phyloP scores from a whole-genome alignment of 2,329 filamentous ascomycete species.

The Hypocrella siamensis region DNA sequence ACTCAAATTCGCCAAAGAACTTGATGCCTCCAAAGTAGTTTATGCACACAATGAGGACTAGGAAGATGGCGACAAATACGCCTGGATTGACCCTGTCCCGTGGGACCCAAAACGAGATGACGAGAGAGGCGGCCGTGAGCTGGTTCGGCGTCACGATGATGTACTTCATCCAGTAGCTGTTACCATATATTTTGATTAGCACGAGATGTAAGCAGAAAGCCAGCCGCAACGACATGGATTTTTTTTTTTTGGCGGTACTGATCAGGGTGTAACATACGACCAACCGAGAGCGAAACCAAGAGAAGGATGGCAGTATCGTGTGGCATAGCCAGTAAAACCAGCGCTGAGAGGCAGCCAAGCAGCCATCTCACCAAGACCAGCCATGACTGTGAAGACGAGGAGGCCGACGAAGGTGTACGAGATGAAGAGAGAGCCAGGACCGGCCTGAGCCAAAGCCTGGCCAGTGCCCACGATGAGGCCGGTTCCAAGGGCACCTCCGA shows the following conservation, averaged over 20 bases:
- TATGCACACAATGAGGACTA: conserved; percentile 45
- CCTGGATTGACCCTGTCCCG: conserved; percentile 55
- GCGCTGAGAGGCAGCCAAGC: conserved; percentile 64
- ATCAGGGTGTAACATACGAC: conserved; percentile 37
- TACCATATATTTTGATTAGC: conserved; percentile 4
- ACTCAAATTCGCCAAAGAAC: conserved; percentile 51
- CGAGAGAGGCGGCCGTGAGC: conserved; percentile 62
- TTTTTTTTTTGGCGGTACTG: too few species aligned
- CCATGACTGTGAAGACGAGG: conserved; percentile 70
- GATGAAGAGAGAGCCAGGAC: conserved; percentile 54
- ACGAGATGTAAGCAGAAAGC: too few species aligned
- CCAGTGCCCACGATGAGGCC: conserved; percentile 58
- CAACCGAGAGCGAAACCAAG: conserved; percentile 67
- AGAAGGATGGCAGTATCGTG: conserved; percentile 64
- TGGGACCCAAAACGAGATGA: conserved; percentile 63
- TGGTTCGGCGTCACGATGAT: conserved; percentile 79
- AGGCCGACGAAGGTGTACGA: conserved; percentile 54
- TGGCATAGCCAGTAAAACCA: conserved; percentile 70
- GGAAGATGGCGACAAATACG: conserved; percentile 62
- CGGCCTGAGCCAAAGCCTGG: conserved; percentile 34
- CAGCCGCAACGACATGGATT: too few species aligned
- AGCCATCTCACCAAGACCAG: conserved; percentile 70
- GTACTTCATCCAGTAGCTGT: conserved; percentile 55
- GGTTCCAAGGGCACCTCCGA: conserved; percentile 60
- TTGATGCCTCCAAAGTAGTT: conserved; percentile 47